phyloP scores from a whole-genome alignment of 768 basidiomycete species.

The Boletus rubroflammeus region DNA sequence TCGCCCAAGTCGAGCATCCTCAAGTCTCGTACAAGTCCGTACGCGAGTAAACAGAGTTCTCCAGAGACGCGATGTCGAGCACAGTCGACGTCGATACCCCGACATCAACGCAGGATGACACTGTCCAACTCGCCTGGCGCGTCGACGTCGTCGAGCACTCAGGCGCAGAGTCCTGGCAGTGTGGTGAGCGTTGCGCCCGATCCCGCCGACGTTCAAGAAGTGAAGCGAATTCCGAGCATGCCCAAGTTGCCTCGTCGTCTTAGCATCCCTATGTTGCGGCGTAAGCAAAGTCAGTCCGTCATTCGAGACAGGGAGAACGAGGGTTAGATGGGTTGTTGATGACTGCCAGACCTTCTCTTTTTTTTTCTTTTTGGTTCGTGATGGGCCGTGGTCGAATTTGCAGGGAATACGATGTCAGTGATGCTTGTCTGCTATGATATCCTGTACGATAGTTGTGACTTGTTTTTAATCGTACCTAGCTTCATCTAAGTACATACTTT shows the following conservation, averaged over 20 bases:
- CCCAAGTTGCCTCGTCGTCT: conserved; percentile 27
- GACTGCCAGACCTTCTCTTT: no score
- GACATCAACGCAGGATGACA: conserved; percentile 21
- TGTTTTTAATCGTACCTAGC: not conserved
- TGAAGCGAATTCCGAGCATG: conserved; percentile 17
- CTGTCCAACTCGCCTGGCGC: conserved; percentile 14
- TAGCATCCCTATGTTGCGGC: conserved; percentile 29
- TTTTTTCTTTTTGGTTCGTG: not conserved
- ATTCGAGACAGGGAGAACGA: not conserved
- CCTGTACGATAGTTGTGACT: not conserved
- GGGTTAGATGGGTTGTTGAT: not conserved
- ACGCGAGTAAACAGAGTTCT: conserved; percentile 5
- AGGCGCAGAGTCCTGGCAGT: not conserved
- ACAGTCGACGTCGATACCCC: not conserved
- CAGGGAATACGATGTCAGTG: not conserved
- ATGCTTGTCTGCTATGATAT: conserved; percentile 1
- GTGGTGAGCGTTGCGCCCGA: not conserved
- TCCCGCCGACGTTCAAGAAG: not conserved
- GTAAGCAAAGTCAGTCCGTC: conserved; percentile 22
- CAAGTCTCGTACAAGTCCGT: conserved; percentile 9
- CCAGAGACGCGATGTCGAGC: not conserved
- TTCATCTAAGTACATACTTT: no score
- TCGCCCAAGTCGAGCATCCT: conserved; percentile 15
- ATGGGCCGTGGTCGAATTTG: not conserved
- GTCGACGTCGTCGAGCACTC: not conserved